Percentiles rank a stretch among this genome's conserved stretches.
Evolutionary conservation across 2,329 filamentous ascomycete genomes (phyloP).

Genomic region (Cryphonectria nitschkei): DNA sequence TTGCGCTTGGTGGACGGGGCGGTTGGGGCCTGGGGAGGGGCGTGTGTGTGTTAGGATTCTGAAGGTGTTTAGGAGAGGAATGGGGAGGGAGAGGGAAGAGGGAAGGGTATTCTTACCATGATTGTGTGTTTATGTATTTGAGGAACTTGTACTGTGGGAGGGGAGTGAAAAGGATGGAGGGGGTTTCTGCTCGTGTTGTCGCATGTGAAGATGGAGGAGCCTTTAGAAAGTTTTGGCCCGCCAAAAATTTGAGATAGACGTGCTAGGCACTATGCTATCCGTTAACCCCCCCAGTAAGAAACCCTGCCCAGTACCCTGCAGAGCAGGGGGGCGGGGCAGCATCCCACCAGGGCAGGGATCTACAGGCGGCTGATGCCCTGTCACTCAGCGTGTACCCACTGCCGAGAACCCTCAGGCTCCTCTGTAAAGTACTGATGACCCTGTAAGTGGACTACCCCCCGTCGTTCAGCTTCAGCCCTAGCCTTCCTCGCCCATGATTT

Average conservation of each 20-base stretch:
- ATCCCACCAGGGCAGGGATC: not conserved
- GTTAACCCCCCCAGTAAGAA: not conserved
- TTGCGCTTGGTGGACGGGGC: slow-evolving; percentile 54
- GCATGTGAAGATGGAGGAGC: not conserved
- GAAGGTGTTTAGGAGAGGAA: not conserved
- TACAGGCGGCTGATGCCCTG: not conserved
- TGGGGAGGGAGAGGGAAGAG: slow-evolving; percentile 33
- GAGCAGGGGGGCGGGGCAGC: not conserved
- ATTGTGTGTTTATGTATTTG: not conserved
- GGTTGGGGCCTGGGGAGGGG: slow-evolving; percentile 33
- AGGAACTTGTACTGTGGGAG: not conserved
- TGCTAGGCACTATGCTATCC: not conserved
- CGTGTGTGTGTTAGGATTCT: slow-evolving; percentile 9
- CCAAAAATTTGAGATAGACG: not conserved
- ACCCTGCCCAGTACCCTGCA: not conserved
- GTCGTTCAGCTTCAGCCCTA: not conserved
- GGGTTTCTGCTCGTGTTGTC: not conserved
- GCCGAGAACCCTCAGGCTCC: not conserved
- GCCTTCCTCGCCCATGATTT: not conserved
- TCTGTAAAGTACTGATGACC: not conserved
- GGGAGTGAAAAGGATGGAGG: not conserved
- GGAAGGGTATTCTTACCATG: slow-evolving; percentile 3
- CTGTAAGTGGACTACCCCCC: not conserved
- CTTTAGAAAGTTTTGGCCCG: not conserved
- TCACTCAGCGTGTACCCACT: not conserved